These are phyloP conservation scores for Cicer chorassanicum DNA, from an alignment of 306 rosid species.

Conservation along the genomic window DNA sequence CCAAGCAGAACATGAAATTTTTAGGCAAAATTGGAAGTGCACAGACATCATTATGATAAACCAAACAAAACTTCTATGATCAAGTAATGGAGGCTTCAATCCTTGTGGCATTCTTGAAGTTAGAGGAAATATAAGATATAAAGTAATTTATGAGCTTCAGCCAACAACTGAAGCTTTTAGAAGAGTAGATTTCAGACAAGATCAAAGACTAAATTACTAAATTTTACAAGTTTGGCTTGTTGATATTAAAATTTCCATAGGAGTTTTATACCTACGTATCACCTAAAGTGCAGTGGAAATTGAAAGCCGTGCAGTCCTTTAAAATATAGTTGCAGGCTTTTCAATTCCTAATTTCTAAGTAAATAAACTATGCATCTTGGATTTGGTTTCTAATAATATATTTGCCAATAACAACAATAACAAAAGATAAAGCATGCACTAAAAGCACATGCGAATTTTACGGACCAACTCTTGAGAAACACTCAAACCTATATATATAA, in stretches of 20 bases:
- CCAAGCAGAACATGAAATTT: background rate
- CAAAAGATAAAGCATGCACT: background rate
- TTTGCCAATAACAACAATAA: background rate
- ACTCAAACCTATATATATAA: background rate
- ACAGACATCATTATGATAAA: background rate
- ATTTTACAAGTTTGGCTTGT: background rate
- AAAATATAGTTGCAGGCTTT: background rate
- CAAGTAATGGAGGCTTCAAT: background rate
- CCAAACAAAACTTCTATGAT: background rate
- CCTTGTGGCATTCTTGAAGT: background rate
- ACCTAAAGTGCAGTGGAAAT: background rate
- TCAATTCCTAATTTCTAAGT: background rate
- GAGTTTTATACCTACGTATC: background rate
- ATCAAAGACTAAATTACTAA: background rate
- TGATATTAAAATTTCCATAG: background rate
- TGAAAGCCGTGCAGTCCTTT: background rate
- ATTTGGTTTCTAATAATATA: background rate
- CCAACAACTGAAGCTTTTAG: background rate
- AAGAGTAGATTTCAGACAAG: background rate
- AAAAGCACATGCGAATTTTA: background rate
- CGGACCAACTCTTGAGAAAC: background rate
- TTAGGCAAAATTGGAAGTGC: background rate
- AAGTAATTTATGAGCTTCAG: background rate
- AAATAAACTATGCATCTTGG: background rate
- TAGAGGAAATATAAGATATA: background rate